These are phyloP conservation scores for Hemisphaericaspora lyxosophila DNA, from an alignment of 1,139 yeast genomes.

Conservation along the genomic window DNA sequence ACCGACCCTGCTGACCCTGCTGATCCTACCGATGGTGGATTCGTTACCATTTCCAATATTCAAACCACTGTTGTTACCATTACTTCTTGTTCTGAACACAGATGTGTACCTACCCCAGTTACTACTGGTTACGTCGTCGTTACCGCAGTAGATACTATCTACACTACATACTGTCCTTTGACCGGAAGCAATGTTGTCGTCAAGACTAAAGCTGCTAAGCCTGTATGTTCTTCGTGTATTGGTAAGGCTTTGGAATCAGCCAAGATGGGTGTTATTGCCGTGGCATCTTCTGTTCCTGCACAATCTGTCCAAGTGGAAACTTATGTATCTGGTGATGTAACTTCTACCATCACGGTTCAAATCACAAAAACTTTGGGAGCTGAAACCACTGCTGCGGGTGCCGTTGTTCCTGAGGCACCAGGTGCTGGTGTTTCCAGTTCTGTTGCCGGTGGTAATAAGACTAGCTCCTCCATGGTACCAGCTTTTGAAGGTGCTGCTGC, in stretches of 20 bases:
- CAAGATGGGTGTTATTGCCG: slow-evolving; percentile 7
- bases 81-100: slow-evolving; percentile 45
- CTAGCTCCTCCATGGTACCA: slow-evolving; percentile 4
- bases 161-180: slow-evolving; percentile 37
- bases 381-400: slow-evolving; percentile 8
- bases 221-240: not conserved
- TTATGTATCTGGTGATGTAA: slow-evolving; percentile 5
- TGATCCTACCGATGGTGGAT: slow-evolving; percentile 26
- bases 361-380: slow-evolving; percentile 12
- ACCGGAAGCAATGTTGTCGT: slow-evolving; percentile 12
- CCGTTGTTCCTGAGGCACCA: slow-evolving; percentile 3
- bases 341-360: slow-evolving; percentile 7
- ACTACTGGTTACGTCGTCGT: slow-evolving; percentile 36
- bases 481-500: slow-evolving; percentile 14
- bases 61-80: slow-evolving; percentile 39
- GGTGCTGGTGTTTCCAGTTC: slow-evolving; percentile 6
- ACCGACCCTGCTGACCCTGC: slow-evolving; percentile 5
- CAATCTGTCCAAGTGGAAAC: slow-evolving; percentile 6
- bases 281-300: slow-evolving; percentile 11
- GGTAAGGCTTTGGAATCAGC: slow-evolving; percentile 3
- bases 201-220: not conserved
- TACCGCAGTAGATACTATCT: slow-evolving; percentile 25
- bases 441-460: slow-evolving; percentile 4
- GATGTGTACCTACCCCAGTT: slow-evolving; percentile 30
- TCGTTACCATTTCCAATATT: slow-evolving; percentile 28